Evolutionary conservation across 2,329 filamentous ascomycete species (phyloP).

Genomic region (Chalaropsis thielavioides): DNA sequence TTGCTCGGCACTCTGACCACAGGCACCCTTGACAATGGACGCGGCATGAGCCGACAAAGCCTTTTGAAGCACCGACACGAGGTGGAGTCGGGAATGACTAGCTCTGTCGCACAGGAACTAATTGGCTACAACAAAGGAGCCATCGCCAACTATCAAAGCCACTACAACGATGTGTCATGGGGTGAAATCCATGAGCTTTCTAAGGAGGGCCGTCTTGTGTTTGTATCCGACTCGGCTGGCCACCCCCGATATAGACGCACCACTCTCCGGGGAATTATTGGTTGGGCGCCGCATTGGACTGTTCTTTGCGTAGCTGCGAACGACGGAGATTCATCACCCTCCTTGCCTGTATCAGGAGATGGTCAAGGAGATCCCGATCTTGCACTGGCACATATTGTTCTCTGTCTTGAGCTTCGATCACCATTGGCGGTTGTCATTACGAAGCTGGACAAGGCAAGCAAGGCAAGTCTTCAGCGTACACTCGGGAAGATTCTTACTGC

Average conservation of each 20-base stretch:
- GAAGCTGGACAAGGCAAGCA: constrained; percentile 77
- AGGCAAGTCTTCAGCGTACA: constrained; percentile 51
- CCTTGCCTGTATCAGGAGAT: background rate
- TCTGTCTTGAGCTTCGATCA: constrained; percentile 67
- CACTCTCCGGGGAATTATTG: constrained; percentile 75
- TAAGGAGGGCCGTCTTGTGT: constrained; percentile 60
- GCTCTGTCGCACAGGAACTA: constrained; percentile 85
- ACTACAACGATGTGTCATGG: constrained; percentile 81
- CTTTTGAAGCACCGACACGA: constrained; percentile 88
- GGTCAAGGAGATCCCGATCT: constrained; percentile 41
- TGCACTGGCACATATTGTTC: constrained; percentile 63
- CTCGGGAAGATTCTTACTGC: constrained; percentile 60
- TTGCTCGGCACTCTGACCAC: constrained; percentile 78
- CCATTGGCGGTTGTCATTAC: constrained; percentile 75
- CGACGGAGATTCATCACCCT: constrained; percentile 37
- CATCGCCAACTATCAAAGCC: constrained; percentile 65
- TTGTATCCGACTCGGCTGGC: constrained; percentile 83
- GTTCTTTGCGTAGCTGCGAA: constrained; percentile 76
- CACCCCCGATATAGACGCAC: constrained; percentile 81
- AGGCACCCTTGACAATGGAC: constrained; percentile 76
- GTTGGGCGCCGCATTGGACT: constrained; percentile 92
- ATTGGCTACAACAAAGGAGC: constrained; percentile 56
- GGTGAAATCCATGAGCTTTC: constrained; percentile 78
- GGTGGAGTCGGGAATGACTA: constrained; percentile 79
- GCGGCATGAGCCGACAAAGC: constrained; percentile 77